Conservation (phyloP, 1,284 basidiomycete species). For the Cryptococcus sp. region DNA sequence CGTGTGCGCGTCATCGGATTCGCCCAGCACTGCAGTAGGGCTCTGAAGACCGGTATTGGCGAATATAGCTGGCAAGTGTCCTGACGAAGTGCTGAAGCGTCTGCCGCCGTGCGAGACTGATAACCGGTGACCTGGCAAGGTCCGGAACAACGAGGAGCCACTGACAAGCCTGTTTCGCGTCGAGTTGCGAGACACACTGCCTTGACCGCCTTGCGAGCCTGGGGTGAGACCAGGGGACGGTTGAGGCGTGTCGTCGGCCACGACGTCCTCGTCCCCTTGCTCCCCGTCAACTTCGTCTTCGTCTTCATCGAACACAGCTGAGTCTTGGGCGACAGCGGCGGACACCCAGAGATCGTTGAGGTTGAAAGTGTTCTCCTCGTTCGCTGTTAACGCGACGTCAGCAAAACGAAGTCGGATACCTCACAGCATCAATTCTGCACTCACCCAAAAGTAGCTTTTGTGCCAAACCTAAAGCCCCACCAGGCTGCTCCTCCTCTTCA, state of each 20-base stretch:
- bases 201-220: constrained; percentile 15
- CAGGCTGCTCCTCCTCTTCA: constrained; percentile 31
- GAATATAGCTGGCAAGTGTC: constrained; percentile 51
- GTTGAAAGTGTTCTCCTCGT: constrained; percentile 55
- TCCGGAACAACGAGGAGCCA: constrained; percentile 15
- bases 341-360: constrained; percentile 56
- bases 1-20: constrained; percentile 17
- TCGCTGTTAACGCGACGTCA: constrained; percentile 31
- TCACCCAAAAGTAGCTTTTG: constrained; percentile 75
- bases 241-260: constrained; percentile 26
- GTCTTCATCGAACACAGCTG: constrained; percentile 54
- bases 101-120: constrained; percentile 35
- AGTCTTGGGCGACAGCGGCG: constrained; percentile 54
- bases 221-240: constrained; percentile 26
- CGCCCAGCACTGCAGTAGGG: constrained; percentile 36
- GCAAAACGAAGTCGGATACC: neutral
- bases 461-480: constrained; percentile 66
- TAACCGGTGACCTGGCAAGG: constrained; percentile 28
- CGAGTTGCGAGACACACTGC: constrained; percentile 7
- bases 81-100: constrained; percentile 48
- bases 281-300: constrained; percentile 39
- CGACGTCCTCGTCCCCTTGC: constrained; percentile 25
- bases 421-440: constrained; percentile 8
- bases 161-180: constrained; percentile 14
- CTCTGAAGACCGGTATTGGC: constrained; percentile 50